phyloP scores from a whole-genome alignment of 2,329 filamentous ascomycete genomes.

The Fusarium papillatum region DNA sequence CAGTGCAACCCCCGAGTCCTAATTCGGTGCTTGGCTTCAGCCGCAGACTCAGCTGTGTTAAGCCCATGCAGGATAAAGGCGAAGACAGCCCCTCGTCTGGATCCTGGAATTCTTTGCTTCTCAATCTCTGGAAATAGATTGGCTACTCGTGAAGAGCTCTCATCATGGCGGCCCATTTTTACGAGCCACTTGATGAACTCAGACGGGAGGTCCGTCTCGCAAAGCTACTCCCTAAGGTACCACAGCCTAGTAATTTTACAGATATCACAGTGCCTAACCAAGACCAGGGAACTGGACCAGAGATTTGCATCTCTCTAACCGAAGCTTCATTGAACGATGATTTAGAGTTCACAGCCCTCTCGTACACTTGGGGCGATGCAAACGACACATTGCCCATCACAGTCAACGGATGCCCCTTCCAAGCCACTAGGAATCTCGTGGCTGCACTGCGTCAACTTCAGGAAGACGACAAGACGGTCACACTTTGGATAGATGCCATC shows the following conservation, averaged over 20 bases:
- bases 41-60: no score
- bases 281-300: background rate
- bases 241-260: background rate
- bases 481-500: background rate
- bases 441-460: background rate
- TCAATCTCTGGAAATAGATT: no score
- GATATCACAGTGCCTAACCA: background rate
- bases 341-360: background rate
- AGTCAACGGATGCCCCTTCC: background rate
- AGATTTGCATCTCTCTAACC: background rate
- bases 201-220: background rate
- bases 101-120: no score
- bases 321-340: background rate
- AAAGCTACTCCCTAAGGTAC: background rate
- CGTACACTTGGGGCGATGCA: background rate
- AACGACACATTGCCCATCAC: background rate
- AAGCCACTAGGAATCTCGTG: background rate
- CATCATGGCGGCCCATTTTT: rapidly evolving
- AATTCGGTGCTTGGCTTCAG: no score
- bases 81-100: no score
- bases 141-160: background rate
- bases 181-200: background rate
- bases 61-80: no score
- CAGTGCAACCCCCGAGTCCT: no score
- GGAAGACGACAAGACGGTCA: background rate